A percentile compares a stretch with the other conserved stretches of the same genome.
These are phyloP conservation scores for Trichoderma parareesei DNA, from an alignment of 495 filamentous ascomycete species.

Conservation along the genomic window DNA sequence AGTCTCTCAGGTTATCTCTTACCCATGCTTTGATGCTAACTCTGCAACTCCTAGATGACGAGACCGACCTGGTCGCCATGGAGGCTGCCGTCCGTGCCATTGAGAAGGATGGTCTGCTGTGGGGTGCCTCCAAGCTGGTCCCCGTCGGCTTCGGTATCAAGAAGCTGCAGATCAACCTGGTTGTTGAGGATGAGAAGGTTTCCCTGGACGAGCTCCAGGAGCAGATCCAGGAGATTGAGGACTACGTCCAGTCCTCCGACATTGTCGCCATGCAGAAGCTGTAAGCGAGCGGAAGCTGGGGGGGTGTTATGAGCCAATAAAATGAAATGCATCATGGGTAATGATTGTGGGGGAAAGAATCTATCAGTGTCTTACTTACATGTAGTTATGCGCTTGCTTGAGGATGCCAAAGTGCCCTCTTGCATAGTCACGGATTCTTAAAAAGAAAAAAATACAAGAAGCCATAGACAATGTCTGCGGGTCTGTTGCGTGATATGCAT, in stretches of 20 bases:
- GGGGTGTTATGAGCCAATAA: neutral
- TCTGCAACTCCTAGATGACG: constrained; percentile 53
- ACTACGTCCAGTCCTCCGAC: constrained; percentile 95
- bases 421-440: constrained; percentile 6
- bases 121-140: constrained; percentile 88
- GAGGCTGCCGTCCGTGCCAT: constrained; percentile 79
- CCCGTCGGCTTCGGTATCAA: constrained; percentile 94
- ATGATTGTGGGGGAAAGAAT: constrained; percentile 9
- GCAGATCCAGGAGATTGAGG: constrained; percentile 75
- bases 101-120: constrained; percentile 88
- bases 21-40: constrained; percentile 19
- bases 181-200: constrained; percentile 96
- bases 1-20: neutral
- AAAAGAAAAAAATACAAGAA: constrained; percentile 1
- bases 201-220: constrained; percentile 80
- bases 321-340: constrained; percentile 9
- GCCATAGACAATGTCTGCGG: constrained; percentile 4
- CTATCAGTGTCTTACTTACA: constrained; percentile 5
- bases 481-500: no score
- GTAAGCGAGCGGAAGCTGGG: constrained; percentile 39
- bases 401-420: constrained; percentile 3
- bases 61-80: constrained; percentile 79
- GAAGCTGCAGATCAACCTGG: constrained; percentile 98
- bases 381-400: neutral
- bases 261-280: constrained; percentile 91